Evolutionary conservation across 1,139 yeast species (phyloP), one percentile per base, ranked within the genome.

Genomic region (Sugiyamaella pinicola): DNA sequence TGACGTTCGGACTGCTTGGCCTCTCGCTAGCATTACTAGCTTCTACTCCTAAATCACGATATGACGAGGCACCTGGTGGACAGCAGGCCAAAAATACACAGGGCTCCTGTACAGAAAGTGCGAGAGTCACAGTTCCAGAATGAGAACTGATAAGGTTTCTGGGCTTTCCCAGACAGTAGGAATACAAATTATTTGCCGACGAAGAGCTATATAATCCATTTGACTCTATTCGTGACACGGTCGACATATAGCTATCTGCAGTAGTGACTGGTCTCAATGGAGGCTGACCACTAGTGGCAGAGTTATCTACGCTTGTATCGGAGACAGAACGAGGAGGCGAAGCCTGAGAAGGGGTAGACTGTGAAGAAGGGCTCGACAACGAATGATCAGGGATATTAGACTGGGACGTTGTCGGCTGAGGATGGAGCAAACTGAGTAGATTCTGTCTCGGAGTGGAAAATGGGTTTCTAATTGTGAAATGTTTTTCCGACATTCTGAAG

Each of bases 31-130:
- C 54, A 35, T 50, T 44, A 2, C 43, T 40, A 12, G 43, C 24
- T 10, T 48, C 50, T 22, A 49, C 53, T 5, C 53, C 53, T 21
- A 49, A 34, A 24, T 49, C 53, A 2, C 54, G 45, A 39, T 51
- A 51, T 12, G 47, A 42, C 21, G 46, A 9, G 3, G 51, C 38
- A 3, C 54, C 54, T 8, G 61, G 49, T 17, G 58, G 58, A 8
- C 59, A 52, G 21, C 60, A 59, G 4, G 70, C 62, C 49, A 70
- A 55, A 47, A 65, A 70, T 1, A 70, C 54, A 2, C 64, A 62
- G 13, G 66, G 66, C 56, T 70, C 72, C 51, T 69, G 72, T 10
- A 69, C 52, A n/a, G 69, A 58, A 10, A 70, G 58, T 13, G 64
- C 67, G 21, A 70, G 58, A 22, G 69, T 69, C 24, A 70, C 60